These are phyloP conservation scores for Arabis hirsuta DNA, from an alignment of 345 rosid genomes.

Conservation along the genomic window DNA sequence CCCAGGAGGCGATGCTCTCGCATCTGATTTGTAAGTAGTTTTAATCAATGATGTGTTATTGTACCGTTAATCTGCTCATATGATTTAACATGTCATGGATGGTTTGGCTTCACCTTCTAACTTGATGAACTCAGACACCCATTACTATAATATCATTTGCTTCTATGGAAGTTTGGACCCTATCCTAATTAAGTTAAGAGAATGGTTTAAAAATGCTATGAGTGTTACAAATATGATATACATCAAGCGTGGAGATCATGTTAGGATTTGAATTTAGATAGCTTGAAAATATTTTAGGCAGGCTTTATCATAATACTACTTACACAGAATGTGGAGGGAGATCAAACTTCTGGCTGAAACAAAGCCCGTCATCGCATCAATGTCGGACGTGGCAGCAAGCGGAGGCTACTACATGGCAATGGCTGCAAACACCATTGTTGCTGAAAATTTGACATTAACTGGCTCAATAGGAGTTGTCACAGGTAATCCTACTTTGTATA, in stretches of 20 bases:
- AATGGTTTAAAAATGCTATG: not conserved
- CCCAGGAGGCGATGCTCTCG: slow-evolving; percentile 98
- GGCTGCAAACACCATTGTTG: slow-evolving; percentile 77
- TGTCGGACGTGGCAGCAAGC: slow-evolving; percentile 95
- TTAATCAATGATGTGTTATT: not conserved
- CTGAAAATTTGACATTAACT: slow-evolving; percentile 83
- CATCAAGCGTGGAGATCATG: slow-evolving; percentile 1
- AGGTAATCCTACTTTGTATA: slow-evolving; percentile 51
- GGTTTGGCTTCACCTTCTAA: slow-evolving; percentile 22
- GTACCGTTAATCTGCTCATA: slow-evolving; percentile 8
- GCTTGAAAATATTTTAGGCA: slow-evolving; percentile 2
- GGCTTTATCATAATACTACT: slow-evolving; percentile 23
- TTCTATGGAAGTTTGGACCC: not conserved
- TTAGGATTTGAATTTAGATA: slow-evolving; percentile 4
- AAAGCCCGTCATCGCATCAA: slow-evolving; percentile 89
- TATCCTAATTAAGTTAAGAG: slow-evolving; percentile 18
- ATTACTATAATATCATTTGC: not conserved
- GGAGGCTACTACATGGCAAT: slow-evolving; percentile 99
- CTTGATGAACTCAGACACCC: slow-evolving; percentile 15
- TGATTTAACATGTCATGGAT: slow-evolving; percentile 17
- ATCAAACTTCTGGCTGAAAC: slow-evolving; percentile 77
- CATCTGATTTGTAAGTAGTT: slow-evolving; percentile 95
- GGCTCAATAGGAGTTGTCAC: slow-evolving; percentile 96
- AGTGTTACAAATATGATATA: slow-evolving; percentile 1
- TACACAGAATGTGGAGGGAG: slow-evolving; percentile 93